Evolutionary conservation across 371 early-diverging fungal genomes (phyloP), one percentile per base, ranked within the genome.

Genomic region (Lichtheimia hyalospora): DNA sequence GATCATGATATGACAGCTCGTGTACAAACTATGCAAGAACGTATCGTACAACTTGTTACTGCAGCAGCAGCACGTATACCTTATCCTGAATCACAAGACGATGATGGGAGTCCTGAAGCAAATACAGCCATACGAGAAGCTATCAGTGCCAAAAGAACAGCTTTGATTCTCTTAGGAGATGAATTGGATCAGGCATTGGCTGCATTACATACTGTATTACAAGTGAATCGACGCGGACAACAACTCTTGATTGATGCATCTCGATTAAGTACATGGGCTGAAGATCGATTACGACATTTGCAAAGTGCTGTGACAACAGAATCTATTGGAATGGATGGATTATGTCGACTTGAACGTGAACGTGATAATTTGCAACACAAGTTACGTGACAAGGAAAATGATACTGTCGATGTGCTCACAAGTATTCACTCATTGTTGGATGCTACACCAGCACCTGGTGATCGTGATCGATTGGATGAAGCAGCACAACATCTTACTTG

Each of bases 231-330:
- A 18, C 64, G 62, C 3, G 70, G 73, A 14, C 68, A 71, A 25
- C 72, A 74, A n/a, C 62, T 70, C 12, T 42, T 71, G 16, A 61
- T 71, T 23, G 69, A 74, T 42, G 77, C 77, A 3, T 56, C 50
- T 7, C 60, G 74, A 3, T 57, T 82, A 10, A 66, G 68, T 43
- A 61, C 64, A 34, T 80, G 79, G 81, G 79, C 73, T 8, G 67
- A 73, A n/a, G 67, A 76, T 28, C 69, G 75, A 15, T 41, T 67
- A 12, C 61, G 60, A 15, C 43, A 28, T 1, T 54, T 76, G 20
- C 65, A 60, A 15, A 68, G 58, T 0, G 69, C 74, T 39, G 54
- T 66, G 34, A 60, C 63, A 18, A 50, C 58, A 2, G 67, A 60
- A 3, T 61, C 64, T 3, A 58, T 48, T 34, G 46, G 53, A 5